These are phyloP conservation scores for Tetraselmis chui DNA, from an alignment of 139 green algal genomes.

Conservation along the genomic window DNA sequence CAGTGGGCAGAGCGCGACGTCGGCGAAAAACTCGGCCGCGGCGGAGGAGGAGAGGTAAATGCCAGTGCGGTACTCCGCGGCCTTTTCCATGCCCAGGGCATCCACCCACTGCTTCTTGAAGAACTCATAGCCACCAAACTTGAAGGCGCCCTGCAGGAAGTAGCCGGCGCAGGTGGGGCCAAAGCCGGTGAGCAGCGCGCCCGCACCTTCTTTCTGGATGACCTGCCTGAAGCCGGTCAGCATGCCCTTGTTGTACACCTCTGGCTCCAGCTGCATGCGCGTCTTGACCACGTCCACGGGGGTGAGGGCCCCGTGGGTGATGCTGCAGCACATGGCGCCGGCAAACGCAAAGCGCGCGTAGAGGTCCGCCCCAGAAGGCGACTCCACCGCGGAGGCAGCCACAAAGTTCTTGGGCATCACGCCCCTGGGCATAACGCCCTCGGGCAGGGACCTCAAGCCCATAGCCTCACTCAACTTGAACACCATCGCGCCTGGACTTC, in stretches of 20 bases:
- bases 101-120: conserved; percentile 46
- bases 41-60: conserved; percentile 41
- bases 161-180: conserved; percentile 37
- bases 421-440: not conserved
- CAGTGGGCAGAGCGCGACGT: conserved; percentile 41
- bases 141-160: conserved; percentile 43
- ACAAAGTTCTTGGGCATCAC: not conserved
- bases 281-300: conserved; percentile 51
- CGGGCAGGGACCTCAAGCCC: not conserved
- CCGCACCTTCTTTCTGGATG: conserved; percentile 30
- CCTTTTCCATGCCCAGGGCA: conserved; percentile 23
- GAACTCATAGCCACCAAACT: conserved; percentile 45
- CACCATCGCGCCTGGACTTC: too few species aligned
- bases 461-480: not conserved
- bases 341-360: conserved; percentile 12
- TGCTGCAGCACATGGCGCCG: conserved; percentile 34
- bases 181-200: conserved; percentile 35
- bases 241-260: conserved; percentile 39
- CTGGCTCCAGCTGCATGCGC: conserved; percentile 44
- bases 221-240: conserved; percentile 33
- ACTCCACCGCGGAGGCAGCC: not conserved
- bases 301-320: conserved; percentile 48
- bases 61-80: conserved; percentile 32
- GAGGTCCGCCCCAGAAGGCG: not conserved
- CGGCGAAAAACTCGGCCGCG: conserved; percentile 39